Base-by-base conservation (phyloP, 2,329 filamentous ascomycete genomes). In the Coniochaeta sp. region DNA sequence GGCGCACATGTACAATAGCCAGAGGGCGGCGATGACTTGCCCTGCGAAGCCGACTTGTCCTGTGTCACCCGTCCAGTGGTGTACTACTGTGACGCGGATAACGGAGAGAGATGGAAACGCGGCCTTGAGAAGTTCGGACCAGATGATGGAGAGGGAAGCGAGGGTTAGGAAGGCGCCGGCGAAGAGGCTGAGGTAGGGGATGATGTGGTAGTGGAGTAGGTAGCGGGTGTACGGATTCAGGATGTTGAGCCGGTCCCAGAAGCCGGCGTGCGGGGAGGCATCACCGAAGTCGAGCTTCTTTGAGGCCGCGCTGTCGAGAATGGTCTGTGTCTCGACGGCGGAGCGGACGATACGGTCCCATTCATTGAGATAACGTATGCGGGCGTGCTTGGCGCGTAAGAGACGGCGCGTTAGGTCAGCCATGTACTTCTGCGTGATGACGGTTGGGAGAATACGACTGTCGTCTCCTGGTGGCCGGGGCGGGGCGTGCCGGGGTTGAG, bases 1-100 rank as follows among this genome's bases (percentile, higher is more conserved):
- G 13, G 87, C 78, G 66, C 89, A 95, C 94, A 99, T 99, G 74
- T 99, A 99, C 52, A 91, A 77, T 55, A 99, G 85, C 94, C 94
- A 99, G 13, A 83, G 73, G 2, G 90, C 85, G 1, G 92, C 88
- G 48, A 92, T 86, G 45, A 91, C 67, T 66, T 99, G 94, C 4
- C 91, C 90, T 2, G 85, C 86, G 59, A 97, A 91, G 18, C 89
- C 89, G 55, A 97, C 85, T 52, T 88, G 83, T 22, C 85, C 86
- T 52, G 82, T 81, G 10, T 85, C 80, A 35, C 83, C 82, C 31
- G 81, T 79, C 65, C 85, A 86, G 57, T 91, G 87, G 60, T 89
- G 86, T 14, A 90, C 78, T 3, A 91, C 84, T 4, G 78, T 83
- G 55, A 83, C 71, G 48, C 75, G 76, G 59, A 84, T 81, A 56